Evolutionary conservation across 305 asterid genomes (phyloP).

Genomic region (Fraxinus albicans): DNA sequence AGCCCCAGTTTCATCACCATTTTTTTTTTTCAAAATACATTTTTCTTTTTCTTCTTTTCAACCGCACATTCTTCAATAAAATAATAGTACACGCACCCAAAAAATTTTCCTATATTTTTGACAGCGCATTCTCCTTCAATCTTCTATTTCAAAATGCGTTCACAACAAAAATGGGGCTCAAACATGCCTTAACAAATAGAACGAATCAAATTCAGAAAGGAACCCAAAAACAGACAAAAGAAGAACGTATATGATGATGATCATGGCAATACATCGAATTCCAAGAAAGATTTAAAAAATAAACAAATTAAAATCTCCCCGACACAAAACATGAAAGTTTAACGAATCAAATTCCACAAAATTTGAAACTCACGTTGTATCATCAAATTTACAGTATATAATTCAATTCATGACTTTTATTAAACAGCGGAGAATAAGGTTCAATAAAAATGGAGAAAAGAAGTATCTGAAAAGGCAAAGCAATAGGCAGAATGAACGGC

Average conservation of each 20-base stretch:
- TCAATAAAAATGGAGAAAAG: background rate
- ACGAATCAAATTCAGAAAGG: background rate
- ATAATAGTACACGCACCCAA: too few relatives aligned
- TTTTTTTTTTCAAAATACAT: too few relatives aligned
- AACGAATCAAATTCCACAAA: constrained; percentile 24
- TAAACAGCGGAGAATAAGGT: background rate
- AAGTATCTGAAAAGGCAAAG: constrained; percentile 17
- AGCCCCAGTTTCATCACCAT: too few relatives aligned
- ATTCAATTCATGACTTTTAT: constrained; percentile 3
- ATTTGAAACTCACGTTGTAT: constrained; percentile 9
- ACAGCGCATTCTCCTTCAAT: too few relatives aligned
- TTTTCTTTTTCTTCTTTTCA: too few relatives aligned
- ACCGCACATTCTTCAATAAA: too few relatives aligned
- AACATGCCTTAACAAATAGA: background rate
- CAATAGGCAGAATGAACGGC: constrained; percentile 38
- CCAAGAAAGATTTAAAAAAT: constrained; percentile 16
- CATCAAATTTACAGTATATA: constrained; percentile 17
- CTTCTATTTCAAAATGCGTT: too few relatives aligned
- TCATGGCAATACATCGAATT: constrained; percentile 14
- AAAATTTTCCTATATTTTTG: too few relatives aligned
- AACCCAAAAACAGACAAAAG: background rate
- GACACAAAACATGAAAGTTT: constrained; percentile 28
- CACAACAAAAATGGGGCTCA: too few relatives aligned
- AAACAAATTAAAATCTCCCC: constrained; percentile 9
- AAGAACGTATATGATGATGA: background rate